Evolutionary conservation across 495 filamentous ascomycete species (phyloP).

Genomic region (Penicillium ucsense): DNA sequence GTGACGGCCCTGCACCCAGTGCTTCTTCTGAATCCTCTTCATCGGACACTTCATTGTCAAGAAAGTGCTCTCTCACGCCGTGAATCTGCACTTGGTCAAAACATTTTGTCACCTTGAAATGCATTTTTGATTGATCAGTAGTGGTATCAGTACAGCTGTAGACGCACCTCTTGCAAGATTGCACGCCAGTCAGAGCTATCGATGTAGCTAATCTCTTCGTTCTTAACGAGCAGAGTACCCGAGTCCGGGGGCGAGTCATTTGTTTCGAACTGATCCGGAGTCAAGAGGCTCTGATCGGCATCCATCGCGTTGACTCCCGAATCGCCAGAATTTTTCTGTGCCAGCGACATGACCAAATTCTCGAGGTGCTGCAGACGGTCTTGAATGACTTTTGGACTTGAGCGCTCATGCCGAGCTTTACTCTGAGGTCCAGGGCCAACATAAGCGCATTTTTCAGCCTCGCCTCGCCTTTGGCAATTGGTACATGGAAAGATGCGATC

Average conservation of each 20-base stretch:
- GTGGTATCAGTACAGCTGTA: neutral
- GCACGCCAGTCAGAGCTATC: constrained; percentile 42
- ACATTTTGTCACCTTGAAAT: no score
- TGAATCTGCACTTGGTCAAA: constrained; percentile 19
- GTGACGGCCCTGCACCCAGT: constrained; percentile 14
- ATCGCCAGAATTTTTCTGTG: constrained; percentile 24
- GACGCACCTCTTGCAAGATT: constrained; percentile 40
- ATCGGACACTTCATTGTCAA: constrained; percentile 18
- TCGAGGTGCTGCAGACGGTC: constrained; percentile 43
- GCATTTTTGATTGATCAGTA: no score
- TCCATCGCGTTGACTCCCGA: neutral
- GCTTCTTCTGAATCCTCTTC: constrained; percentile 16
- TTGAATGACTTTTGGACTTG: constrained; percentile 32
- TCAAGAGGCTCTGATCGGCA: constrained; percentile 9
- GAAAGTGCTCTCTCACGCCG: constrained; percentile 20
- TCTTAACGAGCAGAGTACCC: constrained; percentile 62
- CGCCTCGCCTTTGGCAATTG: constrained; percentile 40
- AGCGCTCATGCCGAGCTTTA: constrained; percentile 20
- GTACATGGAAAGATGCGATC: constrained; percentile 41
- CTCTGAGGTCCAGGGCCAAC: constrained; percentile 28
- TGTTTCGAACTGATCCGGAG: constrained; percentile 60
- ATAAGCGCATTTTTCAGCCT: constrained; percentile 33
- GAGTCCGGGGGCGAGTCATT: constrained; percentile 21
- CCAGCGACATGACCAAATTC: constrained; percentile 38
- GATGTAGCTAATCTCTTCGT: constrained; percentile 37